Evolutionary conservation across 306 rosid genomes (phyloP), one percentile per base, ranked within the genome.

Genomic region (Ammopiptanthus mongolicus): DNA sequence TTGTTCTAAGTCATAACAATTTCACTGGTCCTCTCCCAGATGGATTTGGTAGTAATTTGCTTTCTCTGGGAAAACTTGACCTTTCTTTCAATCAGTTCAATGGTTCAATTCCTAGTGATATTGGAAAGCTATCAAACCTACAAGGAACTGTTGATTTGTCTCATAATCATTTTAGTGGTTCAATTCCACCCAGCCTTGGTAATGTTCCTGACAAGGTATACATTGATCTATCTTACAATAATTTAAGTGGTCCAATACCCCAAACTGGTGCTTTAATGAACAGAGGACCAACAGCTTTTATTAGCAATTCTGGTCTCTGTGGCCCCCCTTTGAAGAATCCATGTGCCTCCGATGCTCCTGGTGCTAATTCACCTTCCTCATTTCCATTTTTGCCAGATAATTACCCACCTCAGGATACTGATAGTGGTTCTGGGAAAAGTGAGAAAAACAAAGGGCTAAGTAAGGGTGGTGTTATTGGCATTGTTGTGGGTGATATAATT

Each of bases 201-300:
- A 85, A 87, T 65, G 77, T 91, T 19, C 96, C 96, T 51, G 93
- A 88, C 77, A 91, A 91, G 88, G 91, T 91, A 66, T 91, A 91
- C 41, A 91, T 91, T 80, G 96, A 91, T 82, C 87, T 91, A 6
- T 83, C 88, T 65, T 78, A 75, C 50, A 91, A 88, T 69, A 78
- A 88, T 82, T 74, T 91, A 42, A 91, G 91, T 67, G 96, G 96
- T 55, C 78, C 93, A 15, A 88, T 91, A 67, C 96, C 96, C 5
- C 88, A 86, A 71, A 88, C 73, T 74, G 93, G 96, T 74, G 93
- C 96, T 80, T 79, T 91, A 14, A 81, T 91, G 80, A 91, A 91
- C 50, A 85, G 96, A 91, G 96, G 96, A 7, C 96, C 96, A 42
- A 91, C 96, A 28, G 96, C 96, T 71, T 91, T 91, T 48, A 83